phyloP scores from a whole-genome alignment of 768 basidiomycete genomes.

The Psilocybe azurescens region DNA sequence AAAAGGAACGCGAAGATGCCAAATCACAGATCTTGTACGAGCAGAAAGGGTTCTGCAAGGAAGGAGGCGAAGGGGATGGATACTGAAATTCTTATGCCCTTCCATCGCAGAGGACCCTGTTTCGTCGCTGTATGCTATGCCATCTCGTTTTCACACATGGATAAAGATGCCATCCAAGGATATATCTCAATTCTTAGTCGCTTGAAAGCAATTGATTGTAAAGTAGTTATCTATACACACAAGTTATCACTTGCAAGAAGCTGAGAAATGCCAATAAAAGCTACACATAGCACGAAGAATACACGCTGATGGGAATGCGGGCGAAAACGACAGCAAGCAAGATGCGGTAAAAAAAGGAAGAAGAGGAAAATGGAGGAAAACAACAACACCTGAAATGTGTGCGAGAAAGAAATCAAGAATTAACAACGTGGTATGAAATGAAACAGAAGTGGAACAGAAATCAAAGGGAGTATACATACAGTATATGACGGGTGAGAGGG shows the following conservation, averaged over 20 bases:
- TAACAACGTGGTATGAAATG: not conserved
- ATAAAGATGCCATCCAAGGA: not conserved
- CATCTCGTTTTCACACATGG: not conserved
- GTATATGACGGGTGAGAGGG: not conserved
- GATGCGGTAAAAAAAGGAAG: slow-evolving; percentile 3
- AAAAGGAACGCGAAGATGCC: slow-evolving; percentile 83
- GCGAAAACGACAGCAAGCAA: slow-evolving; percentile 13
- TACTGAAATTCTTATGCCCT: slow-evolving; percentile 54
- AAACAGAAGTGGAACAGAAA: not conserved
- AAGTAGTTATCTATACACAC: slow-evolving; percentile 21
- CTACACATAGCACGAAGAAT: slow-evolving; percentile 19
- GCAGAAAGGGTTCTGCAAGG: slow-evolving; percentile 90
- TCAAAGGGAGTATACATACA: not conserved
- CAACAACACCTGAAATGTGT: not conserved
- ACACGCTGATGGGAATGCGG: slow-evolving; percentile 13
- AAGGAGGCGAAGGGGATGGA: slow-evolving; percentile 96
- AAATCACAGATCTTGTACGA: slow-evolving; percentile 85
- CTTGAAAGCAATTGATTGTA: slow-evolving; percentile 14
- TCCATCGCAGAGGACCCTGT: not conserved
- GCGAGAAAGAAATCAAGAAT: slow-evolving; percentile 1
- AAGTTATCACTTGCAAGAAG: slow-evolving; percentile 21
- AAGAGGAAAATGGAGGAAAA: not conserved
- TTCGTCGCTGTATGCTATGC: not conserved
- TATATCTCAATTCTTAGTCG: not conserved
- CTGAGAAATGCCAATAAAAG: slow-evolving; percentile 17